phyloP scores from a whole-genome alignment of 2,329 filamentous ascomycete genomes.

The Aspergillus quadrilineatus region DNA sequence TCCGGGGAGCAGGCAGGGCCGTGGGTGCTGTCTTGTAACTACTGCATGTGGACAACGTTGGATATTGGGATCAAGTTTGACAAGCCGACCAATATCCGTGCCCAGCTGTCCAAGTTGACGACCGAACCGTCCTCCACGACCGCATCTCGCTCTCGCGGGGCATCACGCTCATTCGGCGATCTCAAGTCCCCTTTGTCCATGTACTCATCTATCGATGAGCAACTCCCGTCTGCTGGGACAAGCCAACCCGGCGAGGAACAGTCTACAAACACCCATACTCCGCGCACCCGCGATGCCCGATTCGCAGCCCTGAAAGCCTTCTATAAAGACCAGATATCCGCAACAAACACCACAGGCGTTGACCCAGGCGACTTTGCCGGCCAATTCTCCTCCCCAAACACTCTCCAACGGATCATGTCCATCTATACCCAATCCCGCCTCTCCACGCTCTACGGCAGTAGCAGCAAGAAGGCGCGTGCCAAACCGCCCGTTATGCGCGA shows the following conservation, averaged over 20 bases:
- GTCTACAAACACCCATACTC: constrained; percentile 28
- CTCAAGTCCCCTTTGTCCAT: constrained; percentile 40
- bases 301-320: constrained; percentile 75
- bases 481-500: constrained; percentile 78
- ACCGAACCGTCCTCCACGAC: constrained; percentile 33
- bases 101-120: constrained; percentile 71
- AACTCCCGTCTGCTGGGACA: constrained; percentile 26
- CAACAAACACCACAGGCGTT: constrained; percentile 57
- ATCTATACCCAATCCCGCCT: constrained; percentile 67
- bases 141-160: constrained; percentile 36
- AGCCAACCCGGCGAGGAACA: constrained; percentile 29
- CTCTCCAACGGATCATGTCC: constrained; percentile 85
- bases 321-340: constrained; percentile 71
- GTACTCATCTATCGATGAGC: constrained; percentile 37
- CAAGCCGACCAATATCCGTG: constrained; percentile 80
- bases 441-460: constrained; percentile 52
- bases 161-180: constrained; percentile 39
- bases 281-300: constrained; percentile 64
- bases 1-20: constrained; percentile 52
- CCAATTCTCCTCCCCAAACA: constrained; percentile 71
- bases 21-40: constrained; percentile 80
- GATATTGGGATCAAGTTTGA: constrained; percentile 91
- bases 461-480: constrained; percentile 63
- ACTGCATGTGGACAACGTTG: constrained; percentile 88
- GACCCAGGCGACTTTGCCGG: constrained; percentile 51